Evolutionary conservation across 768 basidiomycete species (phyloP), one percentile per base, ranked within the genome.

Genomic region (Suillus luteus): DNA sequence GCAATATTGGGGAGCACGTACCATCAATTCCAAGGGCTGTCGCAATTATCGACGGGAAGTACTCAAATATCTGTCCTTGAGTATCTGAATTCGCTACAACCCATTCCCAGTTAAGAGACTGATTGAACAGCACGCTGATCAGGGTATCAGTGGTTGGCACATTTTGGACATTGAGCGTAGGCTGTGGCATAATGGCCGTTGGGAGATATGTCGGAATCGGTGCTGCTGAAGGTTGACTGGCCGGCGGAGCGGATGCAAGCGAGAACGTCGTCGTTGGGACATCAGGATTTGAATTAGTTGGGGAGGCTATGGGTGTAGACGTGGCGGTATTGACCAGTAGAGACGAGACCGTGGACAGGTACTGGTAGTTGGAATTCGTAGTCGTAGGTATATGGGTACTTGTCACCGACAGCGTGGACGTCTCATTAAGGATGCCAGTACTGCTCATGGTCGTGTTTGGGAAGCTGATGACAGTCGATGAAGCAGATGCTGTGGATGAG

Each of bases 61-160:
- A 89, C 14, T 83, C 85, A 70, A 98, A 92, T 49, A 99, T 81
- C 77, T 98, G 93, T 55, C 83, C 88, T 2, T 85, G 81, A 0
- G 91, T 83, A 61, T 88, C 79, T 9, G 75, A 64, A 64, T 80
- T 86, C 15, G 67, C 66, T 46, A 87, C 85, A 5, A 95, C 90
- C 67, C 87, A 92, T 0, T 68, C 22, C 94, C 94, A 96, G 62
- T 82, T 83, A 64, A 95, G 78, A 27, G 73, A 75, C 1, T 64
- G 69, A 5, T 86, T 81, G 74, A 93, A 90, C 65, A 92, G 69
- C 46, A 96, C 69, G 59, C 83, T 89, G 73, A 94, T 84, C 64
- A 87, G 64, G 12, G 81, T 79, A 63, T 78, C 83, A 0, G 74
- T 80, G 15, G 52, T 61, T 37, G 76, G 70, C 52, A 85, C 63